phyloP scores from a whole-genome alignment of 2,329 filamentous ascomycete species.

The Ophiosphaerella herpotricha region DNA sequence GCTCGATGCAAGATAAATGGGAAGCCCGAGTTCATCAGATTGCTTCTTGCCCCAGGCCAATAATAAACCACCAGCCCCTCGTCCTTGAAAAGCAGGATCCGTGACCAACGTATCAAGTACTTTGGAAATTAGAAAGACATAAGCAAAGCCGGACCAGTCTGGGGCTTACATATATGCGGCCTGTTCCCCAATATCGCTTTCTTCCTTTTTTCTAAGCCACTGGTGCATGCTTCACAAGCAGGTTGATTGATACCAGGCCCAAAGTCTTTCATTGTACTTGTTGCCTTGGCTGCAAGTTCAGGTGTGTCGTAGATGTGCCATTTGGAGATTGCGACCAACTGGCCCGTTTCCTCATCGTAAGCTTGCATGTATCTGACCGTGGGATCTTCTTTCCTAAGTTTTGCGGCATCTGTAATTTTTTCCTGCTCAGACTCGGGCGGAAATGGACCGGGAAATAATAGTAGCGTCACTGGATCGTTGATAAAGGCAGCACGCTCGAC shows the following conservation, averaged over 20 bases:
- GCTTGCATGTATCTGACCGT: constrained; percentile 24
- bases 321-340: constrained; percentile 36
- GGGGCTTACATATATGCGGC: constrained; percentile 31
- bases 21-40: constrained; percentile 29
- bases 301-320: constrained; percentile 34
- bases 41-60: constrained; percentile 27
- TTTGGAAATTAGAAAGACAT: constrained; percentile 4
- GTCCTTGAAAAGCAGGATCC: constrained; percentile 28
- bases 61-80: constrained; percentile 29
- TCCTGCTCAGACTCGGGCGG: constrained; percentile 13
- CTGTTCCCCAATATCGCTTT: constrained; percentile 23
- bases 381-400: constrained; percentile 16
- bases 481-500: constrained; percentile 30
- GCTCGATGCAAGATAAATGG: constrained; percentile 33
- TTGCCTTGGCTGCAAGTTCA: constrained; percentile 13
- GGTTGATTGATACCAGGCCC: constrained; percentile 25
- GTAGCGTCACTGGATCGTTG: constrained; percentile 13
- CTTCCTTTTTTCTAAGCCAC: constrained; percentile 20
- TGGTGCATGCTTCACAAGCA: constrained; percentile 32
- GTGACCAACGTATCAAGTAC: constrained; percentile 36
- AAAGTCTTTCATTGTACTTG: constrained; percentile 11
- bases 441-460: constrained; percentile 35
- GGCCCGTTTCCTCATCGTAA: constrained; percentile 26
- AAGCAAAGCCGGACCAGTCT: neutral
- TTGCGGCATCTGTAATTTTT: constrained; percentile 12